Evolutionary conservation across 2,329 filamentous ascomycete genomes (phyloP), one percentile per base, ranked within the genome.

Genomic region (Diplodia scrobiculata): DNA sequence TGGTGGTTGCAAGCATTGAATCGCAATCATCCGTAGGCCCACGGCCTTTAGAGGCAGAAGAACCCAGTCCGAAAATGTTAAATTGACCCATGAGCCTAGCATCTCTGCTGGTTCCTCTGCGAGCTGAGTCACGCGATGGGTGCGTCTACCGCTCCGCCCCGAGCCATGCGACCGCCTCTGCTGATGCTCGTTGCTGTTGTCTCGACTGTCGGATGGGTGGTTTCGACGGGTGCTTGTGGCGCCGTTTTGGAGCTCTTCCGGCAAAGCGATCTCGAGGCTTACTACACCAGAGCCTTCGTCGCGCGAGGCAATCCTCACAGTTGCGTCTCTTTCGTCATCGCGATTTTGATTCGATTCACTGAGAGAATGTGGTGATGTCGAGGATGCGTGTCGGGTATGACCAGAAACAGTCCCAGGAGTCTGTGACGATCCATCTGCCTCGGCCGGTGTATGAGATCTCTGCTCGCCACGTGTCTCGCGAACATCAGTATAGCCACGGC

Each of bases 221-320:
- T 67, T 67, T 21, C 55, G 55, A 13, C 55, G 51, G 64, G 63
- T 25, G 65, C 68, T 63, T 68, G 71, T 52, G 68, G 67, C 21
- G 72, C 62, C 63, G 74, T 72, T 14, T 69, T 74, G 63, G 32
- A 75, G 68, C 45, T 73, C 72, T 54, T 74, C 71, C 9, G 76
- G 76, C 19, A 78, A 68, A 21, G 74, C 73, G 6, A 78, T 76
- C 67, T 78, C 76, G 71, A 78, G 75, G 65, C 75, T 25, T 13
- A 78, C 75, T 25, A 77, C 73, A 3, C 74, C 74, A 63, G 75
- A 75, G 9, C 53, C 58, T 48, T 64, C 62, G 21, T 68, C 67
- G 29, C 76, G 69, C n/a, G 72, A 75, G 6, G 75, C 77, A 34
- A 78, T 78, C n/a, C 76, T 72, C 27, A 78, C 77, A 34, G 74